These are phyloP conservation scores for Filobasidium floriforme DNA, from an alignment of 768 basidiomycete species.

Conservation along the genomic window DNA sequence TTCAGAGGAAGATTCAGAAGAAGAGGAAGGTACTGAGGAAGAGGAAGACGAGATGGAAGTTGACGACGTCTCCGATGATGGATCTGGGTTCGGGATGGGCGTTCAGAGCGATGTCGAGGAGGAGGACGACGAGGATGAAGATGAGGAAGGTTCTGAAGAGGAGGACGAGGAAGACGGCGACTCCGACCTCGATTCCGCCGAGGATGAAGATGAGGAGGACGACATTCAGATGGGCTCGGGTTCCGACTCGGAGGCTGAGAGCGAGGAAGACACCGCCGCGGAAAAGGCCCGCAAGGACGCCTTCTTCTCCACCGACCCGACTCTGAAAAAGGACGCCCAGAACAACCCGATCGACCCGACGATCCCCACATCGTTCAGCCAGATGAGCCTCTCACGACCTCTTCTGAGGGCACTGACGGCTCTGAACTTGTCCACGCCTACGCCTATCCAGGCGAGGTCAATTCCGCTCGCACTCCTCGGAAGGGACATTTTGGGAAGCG, in stretches of 20 bases:
- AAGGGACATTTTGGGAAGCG: slow-evolving; percentile 90
- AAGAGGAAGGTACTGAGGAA: slow-evolving; percentile 32
- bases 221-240: slow-evolving; percentile 40
- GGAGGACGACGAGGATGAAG: slow-evolving; percentile 30
- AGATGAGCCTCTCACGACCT: slow-evolving; percentile 92
- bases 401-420: slow-evolving; percentile 81
- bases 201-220: slow-evolving; percentile 44
- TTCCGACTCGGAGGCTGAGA: slow-evolving; percentile 45
- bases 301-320: slow-evolving; percentile 63
- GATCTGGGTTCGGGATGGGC: slow-evolving; percentile 28
- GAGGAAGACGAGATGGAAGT: slow-evolving; percentile 36
- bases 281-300: slow-evolving; percentile 70
- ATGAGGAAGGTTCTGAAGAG: slow-evolving; percentile 39
- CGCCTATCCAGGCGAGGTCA: slow-evolving; percentile 89
- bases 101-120: slow-evolving; percentile 21
- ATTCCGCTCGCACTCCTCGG: slow-evolving; percentile 90
- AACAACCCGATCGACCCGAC: slow-evolving; percentile 49
- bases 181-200: slow-evolving; percentile 28
- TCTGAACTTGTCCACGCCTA: slow-evolving; percentile 70
- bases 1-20: slow-evolving; percentile 22
- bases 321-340: slow-evolving; percentile 34
- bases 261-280: slow-evolving; percentile 52
- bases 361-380: slow-evolving; percentile 63
- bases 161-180: slow-evolving; percentile 21
- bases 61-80: slow-evolving; percentile 32